Conservation (phyloP, 1,139 yeast species). For the Hanseniaspora gamundiae region DNA sequence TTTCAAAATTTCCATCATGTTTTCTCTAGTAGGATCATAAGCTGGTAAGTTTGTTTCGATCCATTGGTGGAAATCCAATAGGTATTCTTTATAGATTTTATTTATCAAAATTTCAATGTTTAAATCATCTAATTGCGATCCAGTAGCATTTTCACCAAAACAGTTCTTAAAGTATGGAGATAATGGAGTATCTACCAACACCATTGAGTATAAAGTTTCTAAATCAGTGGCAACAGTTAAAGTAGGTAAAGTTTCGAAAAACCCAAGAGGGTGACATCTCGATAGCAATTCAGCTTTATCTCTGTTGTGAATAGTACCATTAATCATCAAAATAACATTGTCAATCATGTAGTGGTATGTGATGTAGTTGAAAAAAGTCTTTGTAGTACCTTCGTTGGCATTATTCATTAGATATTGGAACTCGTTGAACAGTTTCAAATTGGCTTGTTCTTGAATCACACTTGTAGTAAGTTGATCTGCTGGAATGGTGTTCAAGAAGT, state of each 20-base stretch:
- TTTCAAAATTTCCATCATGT: slow-evolving; percentile 63
- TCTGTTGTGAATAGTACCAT: slow-evolving; percentile 93
- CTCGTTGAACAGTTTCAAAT: slow-evolving; percentile 65
- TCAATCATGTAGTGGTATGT: slow-evolving; percentile 98
- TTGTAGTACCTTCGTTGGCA: slow-evolving; percentile 58
- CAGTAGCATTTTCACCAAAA: slow-evolving; percentile 36
- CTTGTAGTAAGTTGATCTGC: slow-evolving; percentile 60
- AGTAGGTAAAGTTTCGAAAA: slow-evolving; percentile 97
- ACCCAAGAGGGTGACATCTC: slow-evolving; percentile 93
- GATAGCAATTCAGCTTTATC: slow-evolving; percentile 76
- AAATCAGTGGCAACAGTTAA: slow-evolving; percentile 89
- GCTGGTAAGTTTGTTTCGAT: slow-evolving; percentile 41
- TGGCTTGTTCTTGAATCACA: slow-evolving; percentile 67
- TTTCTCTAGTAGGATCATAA: slow-evolving; percentile 59
- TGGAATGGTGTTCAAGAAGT: slow-evolving; percentile 71
- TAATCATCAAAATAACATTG: slow-evolving; percentile 88
- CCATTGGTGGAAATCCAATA: slow-evolving; percentile 74
- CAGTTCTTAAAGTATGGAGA: slow-evolving; percentile 94
- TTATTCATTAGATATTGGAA: slow-evolving; percentile 78
- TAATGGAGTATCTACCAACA: slow-evolving; percentile 92
- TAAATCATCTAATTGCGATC: slow-evolving; percentile 88
- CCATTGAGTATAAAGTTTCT: slow-evolving; percentile 83
- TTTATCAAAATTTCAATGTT: slow-evolving; percentile 93
- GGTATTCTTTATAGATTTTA: slow-evolving; percentile 80
- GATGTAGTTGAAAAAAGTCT: slow-evolving; percentile 79